Evolutionary conservation across 495 filamentous ascomycete species (phyloP).

Genomic region (Penicillium paradoxum): DNA sequence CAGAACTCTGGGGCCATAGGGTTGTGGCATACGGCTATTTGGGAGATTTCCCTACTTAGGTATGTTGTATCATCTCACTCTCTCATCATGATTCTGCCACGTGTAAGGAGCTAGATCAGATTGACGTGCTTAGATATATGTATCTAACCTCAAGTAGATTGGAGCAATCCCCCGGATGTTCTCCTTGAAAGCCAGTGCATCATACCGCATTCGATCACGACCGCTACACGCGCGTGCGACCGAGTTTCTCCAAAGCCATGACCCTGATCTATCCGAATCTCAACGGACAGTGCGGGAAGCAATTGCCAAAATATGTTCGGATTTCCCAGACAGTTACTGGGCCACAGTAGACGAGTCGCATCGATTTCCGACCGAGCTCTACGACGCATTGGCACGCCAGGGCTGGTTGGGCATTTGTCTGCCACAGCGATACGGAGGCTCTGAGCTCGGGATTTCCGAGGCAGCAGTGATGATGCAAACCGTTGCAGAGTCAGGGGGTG

Average conservation of each 20-base stretch:
- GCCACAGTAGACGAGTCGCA: constrained; percentile 6
- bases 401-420: constrained; percentile 77
- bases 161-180: neutral
- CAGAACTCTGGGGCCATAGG: too few species aligned
- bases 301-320: constrained; percentile 59
- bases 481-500: constrained; percentile 67
- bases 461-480: constrained; percentile 81
- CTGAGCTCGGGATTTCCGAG: constrained; percentile 59
- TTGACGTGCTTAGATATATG: too few species aligned
- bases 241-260: constrained; percentile 15
- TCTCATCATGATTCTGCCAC: too few species aligned
- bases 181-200: neutral
- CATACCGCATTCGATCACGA: neutral
- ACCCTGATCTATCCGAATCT: constrained; percentile 15
- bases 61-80: too few species aligned
- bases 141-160: neutral
- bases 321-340: constrained; percentile 61
- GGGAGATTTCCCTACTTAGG: too few species aligned
- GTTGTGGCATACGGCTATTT: too few species aligned
- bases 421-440: constrained; percentile 62
- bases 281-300: constrained; percentile 67
- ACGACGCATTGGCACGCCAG: constrained; percentile 61
- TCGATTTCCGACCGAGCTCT: constrained; percentile 45
- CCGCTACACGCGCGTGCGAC: constrained; percentile 13
- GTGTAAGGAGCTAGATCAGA: too few species aligned